These are phyloP conservation scores for Casuarina glauca DNA, from an alignment of 306 rosid genomes.

Conservation along the genomic window DNA sequence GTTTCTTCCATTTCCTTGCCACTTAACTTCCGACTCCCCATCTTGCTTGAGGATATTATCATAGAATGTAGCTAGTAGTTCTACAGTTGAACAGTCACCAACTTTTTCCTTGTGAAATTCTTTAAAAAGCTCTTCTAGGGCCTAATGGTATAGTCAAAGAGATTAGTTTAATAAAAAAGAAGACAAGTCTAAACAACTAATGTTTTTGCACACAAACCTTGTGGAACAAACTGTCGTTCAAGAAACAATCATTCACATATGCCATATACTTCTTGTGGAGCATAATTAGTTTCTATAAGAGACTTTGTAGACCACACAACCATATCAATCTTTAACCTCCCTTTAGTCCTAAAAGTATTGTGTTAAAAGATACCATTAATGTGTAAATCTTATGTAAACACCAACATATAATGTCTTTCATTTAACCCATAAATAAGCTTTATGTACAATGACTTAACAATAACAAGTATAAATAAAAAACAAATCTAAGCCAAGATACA, in stretches of 20 bases:
- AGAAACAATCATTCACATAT: conserved; percentile 63
- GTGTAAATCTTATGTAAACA: too few relatives aligned
- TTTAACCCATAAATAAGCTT: background rate
- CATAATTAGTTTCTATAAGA: conserved; percentile 65
- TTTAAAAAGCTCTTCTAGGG: conserved; percentile 82
- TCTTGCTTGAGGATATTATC: conserved; percentile 80
- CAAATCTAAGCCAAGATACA: conserved; percentile 4
- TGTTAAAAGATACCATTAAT: background rate
- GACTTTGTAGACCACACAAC: conserved; percentile 51
- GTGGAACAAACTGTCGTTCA: conserved; percentile 66
- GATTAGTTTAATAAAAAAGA: background rate
- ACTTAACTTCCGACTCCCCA: conserved; percentile 72
- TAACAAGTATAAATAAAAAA: background rate
- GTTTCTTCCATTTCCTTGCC: conserved; percentile 79
- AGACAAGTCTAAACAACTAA: conserved; percentile 3
- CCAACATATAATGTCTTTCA: background rate
- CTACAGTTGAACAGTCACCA: conserved; percentile 77
- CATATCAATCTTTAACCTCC: conserved; percentile 19
- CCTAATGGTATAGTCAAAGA: conserved; percentile 42
- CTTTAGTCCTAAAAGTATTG: conserved; percentile 2
- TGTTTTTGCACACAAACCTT: conserved; percentile 56
- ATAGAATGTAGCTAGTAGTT: conserved; percentile 73
- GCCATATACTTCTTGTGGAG: conserved; percentile 78
- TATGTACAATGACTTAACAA: background rate
- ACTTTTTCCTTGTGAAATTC: conserved; percentile 70